Evolutionary conservation across 1,284 basidiomycete species (phyloP).

Genomic region (Austropuccinia psidii): DNA sequence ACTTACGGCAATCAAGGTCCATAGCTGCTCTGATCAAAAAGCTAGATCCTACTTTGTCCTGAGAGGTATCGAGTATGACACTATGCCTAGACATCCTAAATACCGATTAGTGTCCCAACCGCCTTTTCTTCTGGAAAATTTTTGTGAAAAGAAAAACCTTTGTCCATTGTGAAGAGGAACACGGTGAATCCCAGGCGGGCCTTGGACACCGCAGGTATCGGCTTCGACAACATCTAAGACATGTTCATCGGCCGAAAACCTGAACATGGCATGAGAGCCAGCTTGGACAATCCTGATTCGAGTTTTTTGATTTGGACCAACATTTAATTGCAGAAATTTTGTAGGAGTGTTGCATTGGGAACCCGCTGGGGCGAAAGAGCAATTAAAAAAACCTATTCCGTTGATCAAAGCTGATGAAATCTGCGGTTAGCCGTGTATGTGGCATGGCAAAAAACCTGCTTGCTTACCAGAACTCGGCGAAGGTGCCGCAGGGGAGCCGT

Average conservation of each 20-base stretch:
- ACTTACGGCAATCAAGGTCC: background rate
- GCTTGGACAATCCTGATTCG: constrained; percentile 52
- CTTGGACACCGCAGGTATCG: constrained; percentile 13
- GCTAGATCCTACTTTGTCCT: constrained; percentile 13
- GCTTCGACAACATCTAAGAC: constrained; percentile 37
- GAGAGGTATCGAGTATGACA: constrained; percentile 38
- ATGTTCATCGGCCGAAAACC: constrained; percentile 42
- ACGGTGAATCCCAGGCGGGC: constrained; percentile 37
- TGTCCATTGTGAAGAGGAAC: constrained; percentile 43
- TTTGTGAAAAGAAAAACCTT: too few relatives aligned
- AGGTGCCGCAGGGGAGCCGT: constrained; percentile 43
- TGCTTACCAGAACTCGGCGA: constrained; percentile 49
- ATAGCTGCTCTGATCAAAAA: constrained; percentile 5
- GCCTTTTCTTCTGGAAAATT: too few relatives aligned
- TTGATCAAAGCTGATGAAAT: constrained; percentile 29
- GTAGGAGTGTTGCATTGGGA: background rate
- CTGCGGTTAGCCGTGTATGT: background rate
- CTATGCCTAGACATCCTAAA: too few relatives aligned
- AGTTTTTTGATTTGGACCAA: constrained; percentile 47
- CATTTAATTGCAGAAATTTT: background rate
- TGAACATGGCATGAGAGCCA: constrained; percentile 47
- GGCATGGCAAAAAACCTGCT: background rate
- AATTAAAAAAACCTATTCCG: constrained; percentile 24
- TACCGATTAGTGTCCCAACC: too few relatives aligned
- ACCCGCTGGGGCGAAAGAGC: background rate